Base-by-base conservation (phyloP, 257 asterid genomes). In the Lavandula angustifolia region DNA sequence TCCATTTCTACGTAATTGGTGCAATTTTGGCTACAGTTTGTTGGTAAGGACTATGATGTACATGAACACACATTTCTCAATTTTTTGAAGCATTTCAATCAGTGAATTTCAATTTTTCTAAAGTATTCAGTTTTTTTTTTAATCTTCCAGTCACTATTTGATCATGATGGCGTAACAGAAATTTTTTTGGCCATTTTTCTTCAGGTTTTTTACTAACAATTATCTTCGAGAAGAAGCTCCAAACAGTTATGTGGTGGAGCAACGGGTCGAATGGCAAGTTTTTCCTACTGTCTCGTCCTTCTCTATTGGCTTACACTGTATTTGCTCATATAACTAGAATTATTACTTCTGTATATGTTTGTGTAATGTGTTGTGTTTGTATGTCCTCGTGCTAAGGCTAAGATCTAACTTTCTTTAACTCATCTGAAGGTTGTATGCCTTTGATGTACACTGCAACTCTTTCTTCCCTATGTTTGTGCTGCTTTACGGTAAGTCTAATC, bases 401-500 rank as follows among this genome's bases (percentile, higher is more conserved):
- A 11, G 59, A 43, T 49, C 47, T 34, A 46, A 9, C 43, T 38
- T 9, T 41, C 67, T 78, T 69, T n/a, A n/a, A n/a, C n/a, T n/a
- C n/a, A n/a, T n/a, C 16, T 89, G 86, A 75, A 92, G 99, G 99
- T 82, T 92, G 85, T 92, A 92, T 62, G 87, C 99, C 43, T 92
- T 92, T 81, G 99, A 92, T 76, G 96, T 92, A 44, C 99, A 92
- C 81, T 90, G 97, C 96, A 92, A 89, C 90, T 92, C 97, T 73
- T 92, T 89, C 92, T 92, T 92, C 85, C 97, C 99, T 27, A 51
- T 92, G 90, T 87, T 87, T 62, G 85, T 87, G 66, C 78, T 92
- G 79, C 90, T 92, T 46, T 89, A 89, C 55, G 97, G 97, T 92
- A 73, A 73, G 89, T 55, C 16, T 41, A 9, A 64, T 38, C n/a